Base-by-base conservation (phyloP, 2,329 filamentous ascomycete species). In the Talaromyces funiculosus region DNA sequence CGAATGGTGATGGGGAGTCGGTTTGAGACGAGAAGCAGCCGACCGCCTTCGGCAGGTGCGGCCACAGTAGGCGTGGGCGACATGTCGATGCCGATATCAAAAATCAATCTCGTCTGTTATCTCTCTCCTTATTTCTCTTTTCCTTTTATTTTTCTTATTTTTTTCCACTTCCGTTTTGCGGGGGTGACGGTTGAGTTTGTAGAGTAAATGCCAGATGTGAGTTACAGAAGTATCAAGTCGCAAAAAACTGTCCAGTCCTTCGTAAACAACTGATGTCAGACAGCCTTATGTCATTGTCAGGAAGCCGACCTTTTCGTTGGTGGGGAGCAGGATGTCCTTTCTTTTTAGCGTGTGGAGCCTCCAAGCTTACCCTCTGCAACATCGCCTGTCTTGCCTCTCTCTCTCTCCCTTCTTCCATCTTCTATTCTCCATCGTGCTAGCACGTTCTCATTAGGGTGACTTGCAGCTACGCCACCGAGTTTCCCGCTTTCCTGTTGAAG, bases 1-100 rank as follows among this genome's bases (percentile, higher is more conserved):
- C 96, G 96, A 78, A 97, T 94, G 65, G 92, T 96, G 74, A 97
- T 93, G 61, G 92, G 92, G 38, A 96, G 83, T 58, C 92, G 90
- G 75, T 97, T 97, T 33, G 92, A 96, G 66, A 96, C 86, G 43
- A 96, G 86, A 56, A 96, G 82, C 54, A 96, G 82, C 59, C 84
- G 70, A 26, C 69, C 66, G 47, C 68, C 66, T 47, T 67, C 68
- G 42, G 61, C 20, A 12, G 63, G 57, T 37, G 63, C 29, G 24
- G 59, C 49, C 18, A 45, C 57, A 14, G 61, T 47, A 9, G 60
- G 20, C 35, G 49, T 57, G 24, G 61, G 60, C 20, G 63, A 58
- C 57, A 64, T 62, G 24, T 35, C 20, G 16, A 54, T 54, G 49
- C 49, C 43, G 24, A 33, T 51, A 18, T 14, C n/a, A 33, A 14